Conservation (phyloP, 768 basidiomycete genomes). For the Pleurotus eryngii region DNA sequence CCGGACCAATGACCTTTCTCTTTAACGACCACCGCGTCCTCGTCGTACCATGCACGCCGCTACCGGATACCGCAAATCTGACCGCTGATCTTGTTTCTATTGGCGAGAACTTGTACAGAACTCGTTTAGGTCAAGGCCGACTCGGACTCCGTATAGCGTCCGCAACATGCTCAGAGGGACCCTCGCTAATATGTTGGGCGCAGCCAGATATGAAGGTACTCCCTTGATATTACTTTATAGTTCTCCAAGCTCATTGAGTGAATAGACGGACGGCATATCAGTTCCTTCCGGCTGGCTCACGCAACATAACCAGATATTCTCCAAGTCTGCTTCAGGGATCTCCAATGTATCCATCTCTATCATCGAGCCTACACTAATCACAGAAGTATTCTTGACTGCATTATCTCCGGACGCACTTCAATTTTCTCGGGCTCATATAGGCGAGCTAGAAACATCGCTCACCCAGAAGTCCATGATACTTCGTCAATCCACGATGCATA, state of each 20-base stretch:
- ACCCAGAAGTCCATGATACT: slow-evolving; percentile 41
- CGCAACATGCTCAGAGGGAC: not conserved
- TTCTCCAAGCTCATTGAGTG: not conserved
- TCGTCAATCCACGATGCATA: slow-evolving; percentile 45
- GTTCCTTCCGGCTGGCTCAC: slow-evolving; percentile 41
- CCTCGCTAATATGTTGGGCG: slow-evolving; percentile 29
- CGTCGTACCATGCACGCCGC: slow-evolving; percentile 25
- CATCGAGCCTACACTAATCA: slow-evolving; percentile 34
- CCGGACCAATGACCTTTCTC: slow-evolving; percentile 31
- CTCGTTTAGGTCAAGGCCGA: slow-evolving; percentile 17
- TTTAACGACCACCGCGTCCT: slow-evolving; percentile 22
- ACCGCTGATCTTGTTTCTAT: slow-evolving; percentile 24
- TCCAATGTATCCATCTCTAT: slow-evolving; percentile 18
- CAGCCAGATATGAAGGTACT: slow-evolving; percentile 34
- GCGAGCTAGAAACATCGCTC: slow-evolving; percentile 41
- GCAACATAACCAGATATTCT: slow-evolving; percentile 33
- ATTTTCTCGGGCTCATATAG: slow-evolving; percentile 31
- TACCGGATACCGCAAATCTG: slow-evolving; percentile 10
- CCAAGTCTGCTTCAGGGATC: slow-evolving; percentile 5
- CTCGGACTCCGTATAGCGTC: slow-evolving; percentile 14
- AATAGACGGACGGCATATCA: slow-evolving; percentile 28
- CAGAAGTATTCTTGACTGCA: slow-evolving; percentile 51
- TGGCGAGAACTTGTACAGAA: slow-evolving; percentile 28
- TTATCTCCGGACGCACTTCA: slow-evolving; percentile 46
- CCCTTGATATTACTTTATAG: slow-evolving; percentile 10